Evolutionary conservation across 2,329 filamentous ascomycete species (phyloP).

Genomic region (Botrytis fabae): DNA sequence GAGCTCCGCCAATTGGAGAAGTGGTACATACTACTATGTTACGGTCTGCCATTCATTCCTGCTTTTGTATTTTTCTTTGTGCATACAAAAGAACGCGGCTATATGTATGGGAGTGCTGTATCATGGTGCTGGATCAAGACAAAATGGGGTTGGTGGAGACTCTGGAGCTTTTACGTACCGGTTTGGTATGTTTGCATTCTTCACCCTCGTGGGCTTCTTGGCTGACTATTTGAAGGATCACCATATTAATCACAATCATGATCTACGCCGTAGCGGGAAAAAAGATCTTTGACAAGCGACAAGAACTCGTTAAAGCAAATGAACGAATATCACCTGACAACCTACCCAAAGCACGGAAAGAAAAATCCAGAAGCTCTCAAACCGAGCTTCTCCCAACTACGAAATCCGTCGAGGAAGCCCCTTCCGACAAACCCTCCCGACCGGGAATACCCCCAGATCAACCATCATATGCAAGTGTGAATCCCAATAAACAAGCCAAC

Average conservation of each 20-base stretch:
- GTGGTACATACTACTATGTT: conserved; percentile 68
- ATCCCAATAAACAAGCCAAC: conserved; percentile 43
- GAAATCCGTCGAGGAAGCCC: conserved; percentile 42
- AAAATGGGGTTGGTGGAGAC: conserved; percentile 69
- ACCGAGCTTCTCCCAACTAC: conserved; percentile 47
- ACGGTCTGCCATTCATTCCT: conserved; percentile 70
- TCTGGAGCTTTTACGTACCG: conserved; percentile 73
- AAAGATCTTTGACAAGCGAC: conserved; percentile 67
- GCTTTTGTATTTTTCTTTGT: conserved; percentile 69
- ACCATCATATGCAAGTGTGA: background rate
- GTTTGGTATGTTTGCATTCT: conserved; percentile 50
- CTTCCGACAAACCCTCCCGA: conserved; percentile 16
- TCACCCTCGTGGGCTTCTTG: conserved; percentile 41
- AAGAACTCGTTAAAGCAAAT: conserved; percentile 43
- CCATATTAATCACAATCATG: conserved; percentile 60
- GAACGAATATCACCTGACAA: background rate
- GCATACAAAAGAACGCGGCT: conserved; percentile 50
- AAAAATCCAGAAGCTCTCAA: conserved; percentile 45
- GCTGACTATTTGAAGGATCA: conserved; percentile 49
- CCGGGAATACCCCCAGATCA: background rate
- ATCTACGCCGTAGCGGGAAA: conserved; percentile 68
- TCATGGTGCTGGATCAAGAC: conserved; percentile 79
- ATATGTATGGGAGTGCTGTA: conserved; percentile 71
- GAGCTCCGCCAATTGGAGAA: conserved; percentile 68
- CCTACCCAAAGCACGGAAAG: background rate